Conservation (phyloP, 768 basidiomycete genomes). For the Boletus subcaerulescens region DNA sequence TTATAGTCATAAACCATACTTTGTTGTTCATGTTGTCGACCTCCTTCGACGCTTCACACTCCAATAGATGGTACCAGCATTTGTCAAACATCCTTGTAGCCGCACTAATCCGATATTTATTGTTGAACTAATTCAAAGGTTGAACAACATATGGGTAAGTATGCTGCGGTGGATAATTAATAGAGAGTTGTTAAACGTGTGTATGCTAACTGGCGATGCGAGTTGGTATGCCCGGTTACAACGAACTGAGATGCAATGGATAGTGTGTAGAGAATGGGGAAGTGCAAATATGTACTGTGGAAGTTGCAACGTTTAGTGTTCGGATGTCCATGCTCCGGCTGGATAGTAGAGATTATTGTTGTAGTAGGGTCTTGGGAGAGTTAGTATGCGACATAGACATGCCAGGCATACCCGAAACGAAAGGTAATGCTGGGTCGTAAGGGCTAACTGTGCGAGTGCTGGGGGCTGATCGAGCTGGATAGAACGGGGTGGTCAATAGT, state of each 20-base stretch:
- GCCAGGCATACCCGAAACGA: constrained; percentile 18
- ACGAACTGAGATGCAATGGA: constrained; percentile 11
- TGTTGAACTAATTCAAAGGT: constrained; percentile 12
- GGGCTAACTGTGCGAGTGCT: constrained; percentile 3
- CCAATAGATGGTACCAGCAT: constrained; percentile 2
- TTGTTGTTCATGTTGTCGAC: neutral
- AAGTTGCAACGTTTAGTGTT: constrained; percentile 11
- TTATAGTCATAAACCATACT: constrained; percentile 2
- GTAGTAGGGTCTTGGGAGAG: constrained; percentile 4
- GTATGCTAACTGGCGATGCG: constrained; percentile 12
- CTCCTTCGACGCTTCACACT: neutral
- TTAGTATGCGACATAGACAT: constrained; percentile 12
- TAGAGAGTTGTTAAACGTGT: constrained; percentile 17
- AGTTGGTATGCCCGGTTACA: constrained; percentile 12
- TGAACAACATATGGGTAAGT: constrained; percentile 8
- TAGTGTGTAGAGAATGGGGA: neutral
- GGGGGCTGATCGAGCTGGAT: constrained; percentile 19
- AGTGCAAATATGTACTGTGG: constrained; percentile 17
- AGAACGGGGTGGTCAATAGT: constrained; percentile 30
- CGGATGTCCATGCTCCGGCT: constrained; percentile 1
- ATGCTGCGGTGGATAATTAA: constrained; percentile 10
- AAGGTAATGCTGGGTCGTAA: constrained; percentile 7
- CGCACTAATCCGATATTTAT: constrained; percentile 11
- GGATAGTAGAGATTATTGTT: neutral
- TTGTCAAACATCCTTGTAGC: neutral